Base-by-base conservation (phyloP, 495 filamentous ascomycete species). In the Pseudoneurospora amorphoporcata region DNA sequence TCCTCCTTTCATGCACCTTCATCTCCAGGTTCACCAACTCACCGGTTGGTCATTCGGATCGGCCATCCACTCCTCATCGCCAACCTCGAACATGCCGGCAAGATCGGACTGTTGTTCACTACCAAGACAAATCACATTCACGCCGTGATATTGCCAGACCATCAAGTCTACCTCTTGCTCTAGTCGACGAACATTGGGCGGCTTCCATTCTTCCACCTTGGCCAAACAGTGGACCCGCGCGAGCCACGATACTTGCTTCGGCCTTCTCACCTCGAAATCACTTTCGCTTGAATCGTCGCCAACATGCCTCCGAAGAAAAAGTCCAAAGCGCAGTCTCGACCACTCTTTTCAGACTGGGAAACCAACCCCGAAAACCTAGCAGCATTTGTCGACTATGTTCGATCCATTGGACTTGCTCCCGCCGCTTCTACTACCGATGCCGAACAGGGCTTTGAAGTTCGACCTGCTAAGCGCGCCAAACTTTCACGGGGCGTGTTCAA, bases 391-490 rank as follows among this genome's bases (percentile, higher is more conserved):
- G 68, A 70, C 5, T 43, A 71, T 10, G 5, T 80, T 45, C 71
- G 53, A 16, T 61, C 53, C 23, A 35, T 61, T 32, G 53, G 29
- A 61, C 6, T 71, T 72, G 0, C 69, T 76, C 12, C 71, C 76
- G 10, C 8, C 45, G 5, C 17, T 68, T 32, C 53, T 6, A 17
- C n/a, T 8, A 41, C 71, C 32, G 42, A 72, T 6, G 19, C n/a
- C 6, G 23, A 47, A 8, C 37, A 37, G 29, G 43, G 70, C n/a
- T 3, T 37, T 0, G 5, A n/a, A 3, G 45, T 70, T 43, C 74
- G 58, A 7, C 73, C 77, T 3, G 32, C 70, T 6, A 81, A 81
- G 71, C 77, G 79, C 8, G 19, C 65, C 43, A 80, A 72, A 43
- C 73, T 70, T 14, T 9, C 41, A 16, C 53, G 53, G 23, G 53